Evolutionary conservation across 2,329 filamentous ascomycete species (phyloP).

Genomic region (Ceratocystis smalleyi): DNA sequence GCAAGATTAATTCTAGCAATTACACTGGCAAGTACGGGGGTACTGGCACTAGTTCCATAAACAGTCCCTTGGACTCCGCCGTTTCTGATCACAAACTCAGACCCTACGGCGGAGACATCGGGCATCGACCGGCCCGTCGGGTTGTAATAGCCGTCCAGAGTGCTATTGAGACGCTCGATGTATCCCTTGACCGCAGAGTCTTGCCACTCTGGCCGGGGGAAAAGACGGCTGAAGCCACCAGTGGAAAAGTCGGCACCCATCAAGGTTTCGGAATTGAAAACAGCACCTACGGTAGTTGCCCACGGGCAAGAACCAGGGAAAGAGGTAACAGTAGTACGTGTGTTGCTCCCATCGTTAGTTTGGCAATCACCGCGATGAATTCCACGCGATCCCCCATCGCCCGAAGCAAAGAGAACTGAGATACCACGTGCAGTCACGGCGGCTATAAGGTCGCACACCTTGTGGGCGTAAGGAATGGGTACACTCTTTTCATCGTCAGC

Average conservation of each 20-base stretch:
- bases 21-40: conserved; percentile 39
- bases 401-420: conserved; percentile 35
- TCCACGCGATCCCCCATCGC: conserved; percentile 35
- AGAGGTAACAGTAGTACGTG: conserved; percentile 39
- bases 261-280: conserved; percentile 27
- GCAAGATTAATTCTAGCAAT: conserved; percentile 40
- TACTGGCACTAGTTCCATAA: conserved; percentile 35
- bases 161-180: conserved; percentile 26
- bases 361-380: conserved; percentile 36
- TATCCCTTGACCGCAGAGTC: conserved; percentile 28
- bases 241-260: conserved; percentile 31
- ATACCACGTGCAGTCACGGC: conserved; percentile 38
- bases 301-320: conserved; percentile 56
- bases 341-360: conserved; percentile 42
- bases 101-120: conserved; percentile 40
- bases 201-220: conserved; percentile 33
- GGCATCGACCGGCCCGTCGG: conserved; percentile 33
- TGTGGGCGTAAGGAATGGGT: conserved; percentile 34
- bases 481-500: conserved; percentile 43
- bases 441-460: conserved; percentile 38
- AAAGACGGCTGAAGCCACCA: conserved; percentile 40
- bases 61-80: conserved; percentile 22
- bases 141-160: conserved; percentile 33
- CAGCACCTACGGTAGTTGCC: conserved; percentile 51
- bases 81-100: conserved; percentile 34